Evolutionary conservation across 345 rosid genomes (phyloP).

Genomic region (Jatropha curcas): DNA sequence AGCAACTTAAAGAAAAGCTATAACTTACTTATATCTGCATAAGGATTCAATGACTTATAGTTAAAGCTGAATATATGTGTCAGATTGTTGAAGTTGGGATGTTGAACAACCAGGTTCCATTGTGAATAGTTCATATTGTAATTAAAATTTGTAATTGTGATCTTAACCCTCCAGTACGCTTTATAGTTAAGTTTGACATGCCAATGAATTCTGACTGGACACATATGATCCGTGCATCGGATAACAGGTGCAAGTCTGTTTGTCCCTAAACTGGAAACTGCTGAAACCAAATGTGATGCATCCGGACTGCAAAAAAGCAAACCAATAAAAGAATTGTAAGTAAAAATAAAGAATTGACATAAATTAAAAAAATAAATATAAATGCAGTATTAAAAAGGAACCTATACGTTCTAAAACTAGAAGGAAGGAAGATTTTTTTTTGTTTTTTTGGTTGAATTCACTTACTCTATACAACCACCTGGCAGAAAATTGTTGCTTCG

Average conservation of each 20-base stretch:
- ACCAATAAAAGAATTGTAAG: conserved; percentile 10
- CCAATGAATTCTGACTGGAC: conserved; percentile 93
- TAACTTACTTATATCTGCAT: conserved; percentile 63
- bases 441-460: conserved; percentile 18
- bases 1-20: background rate
- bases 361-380: background rate
- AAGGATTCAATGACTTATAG: conserved; percentile 62
- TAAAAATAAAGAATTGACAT: background rate
- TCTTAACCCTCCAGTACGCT: conserved; percentile 82
- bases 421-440: conserved; percentile 1
- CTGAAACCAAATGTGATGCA: conserved; percentile 59
- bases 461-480: conserved; percentile 78
- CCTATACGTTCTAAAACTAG: background rate
- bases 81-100: conserved; percentile 79
- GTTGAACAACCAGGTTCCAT: conserved; percentile 85
- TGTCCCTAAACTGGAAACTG: conserved; percentile 46
- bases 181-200: conserved; percentile 77
- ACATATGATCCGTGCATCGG: conserved; percentile 88
- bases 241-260: conserved; percentile 51
- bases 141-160: conserved; percentile 79
- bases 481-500: conserved; percentile 45
- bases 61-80: conserved; percentile 72
- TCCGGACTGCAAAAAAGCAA: conserved; percentile 47
- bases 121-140: conserved; percentile 74
- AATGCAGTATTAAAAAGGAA: background rate